Conservation (phyloP, 83 land plant genomes). For the Diphasiastrum complanatum region DNA sequence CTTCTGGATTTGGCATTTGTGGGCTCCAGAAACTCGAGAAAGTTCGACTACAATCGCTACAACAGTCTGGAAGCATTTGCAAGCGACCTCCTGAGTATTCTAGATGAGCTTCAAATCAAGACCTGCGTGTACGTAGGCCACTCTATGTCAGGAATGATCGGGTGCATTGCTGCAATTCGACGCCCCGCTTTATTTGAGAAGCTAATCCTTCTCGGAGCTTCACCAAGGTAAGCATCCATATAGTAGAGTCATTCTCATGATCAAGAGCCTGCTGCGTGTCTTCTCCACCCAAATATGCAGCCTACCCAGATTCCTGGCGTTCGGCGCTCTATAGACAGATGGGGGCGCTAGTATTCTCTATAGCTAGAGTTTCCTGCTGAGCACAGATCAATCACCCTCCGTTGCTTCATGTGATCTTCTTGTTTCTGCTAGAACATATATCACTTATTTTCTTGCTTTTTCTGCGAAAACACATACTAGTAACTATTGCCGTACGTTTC, state of each 20-base stretch:
- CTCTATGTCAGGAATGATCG: constrained; percentile 9
- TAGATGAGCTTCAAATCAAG: not conserved
- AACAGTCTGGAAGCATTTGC: not conserved
- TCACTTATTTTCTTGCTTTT: too few species aligned
- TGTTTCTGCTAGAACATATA: too few species aligned
- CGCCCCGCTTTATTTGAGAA: constrained; percentile 4
- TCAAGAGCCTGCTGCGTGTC: too few species aligned
- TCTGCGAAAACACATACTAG: too few species aligned
- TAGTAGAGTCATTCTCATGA: too few species aligned
- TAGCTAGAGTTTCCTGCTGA: not conserved
- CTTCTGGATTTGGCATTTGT: not conserved
- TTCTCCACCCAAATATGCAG: too few species aligned
- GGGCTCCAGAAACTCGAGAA: not conserved
- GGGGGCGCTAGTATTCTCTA: not conserved
- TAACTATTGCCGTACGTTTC: too few species aligned
- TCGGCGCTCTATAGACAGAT: not conserved
- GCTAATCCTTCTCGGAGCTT: constrained; percentile 12
- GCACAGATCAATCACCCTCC: too few species aligned
- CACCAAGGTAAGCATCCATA: constrained; percentile 11
- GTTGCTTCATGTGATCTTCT: too few species aligned
- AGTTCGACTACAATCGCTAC: not conserved
- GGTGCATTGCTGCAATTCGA: constrained; percentile 1
- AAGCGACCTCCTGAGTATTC: not conserved
- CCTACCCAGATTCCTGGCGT: too few species aligned
- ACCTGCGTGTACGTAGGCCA: constrained; percentile 9